Conservation (phyloP, 2,329 filamentous ascomycete species). For the Podosphaera leucotricha region DNA sequence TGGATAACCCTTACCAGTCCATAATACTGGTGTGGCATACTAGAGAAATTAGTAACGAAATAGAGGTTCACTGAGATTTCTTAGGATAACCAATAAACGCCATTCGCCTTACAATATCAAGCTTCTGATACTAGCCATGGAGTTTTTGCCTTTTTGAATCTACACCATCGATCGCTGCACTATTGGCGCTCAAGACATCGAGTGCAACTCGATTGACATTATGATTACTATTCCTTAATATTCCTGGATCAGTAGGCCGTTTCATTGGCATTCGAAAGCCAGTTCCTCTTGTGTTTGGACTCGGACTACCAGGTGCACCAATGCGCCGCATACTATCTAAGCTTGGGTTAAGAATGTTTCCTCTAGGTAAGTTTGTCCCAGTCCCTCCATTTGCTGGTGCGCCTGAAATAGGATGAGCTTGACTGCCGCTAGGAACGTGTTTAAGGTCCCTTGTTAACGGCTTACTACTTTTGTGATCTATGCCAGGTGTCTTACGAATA, state of each 20-base stretch:
- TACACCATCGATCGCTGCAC: conserved; percentile 4
- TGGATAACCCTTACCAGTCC: not conserved
- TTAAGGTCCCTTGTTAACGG: conserved; percentile 38
- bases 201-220: conserved; percentile 3
- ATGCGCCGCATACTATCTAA: conserved; percentile 32
- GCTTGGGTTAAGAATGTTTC: conserved; percentile 27
- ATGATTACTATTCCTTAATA: conserved; percentile 8
- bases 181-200: not conserved
- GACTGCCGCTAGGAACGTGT: conserved; percentile 22
- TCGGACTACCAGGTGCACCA: conserved; percentile 30
- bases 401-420: conserved; percentile 5
- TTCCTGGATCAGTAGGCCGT: conserved; percentile 8
- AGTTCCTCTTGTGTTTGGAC: conserved; percentile 18
- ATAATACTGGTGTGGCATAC: not conserved
- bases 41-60: not conserved
- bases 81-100: not conserved
- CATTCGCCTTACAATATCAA: not conserved
- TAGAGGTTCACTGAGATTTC: not conserved
- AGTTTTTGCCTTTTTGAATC: conserved; percentile 16
- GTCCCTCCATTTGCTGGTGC: not conserved
- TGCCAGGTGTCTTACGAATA: conserved; percentile 67
- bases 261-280: conserved; percentile 17
- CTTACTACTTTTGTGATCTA: conserved; percentile 56
- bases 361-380: conserved; percentile 9
- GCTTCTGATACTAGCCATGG: conserved; percentile 1